These are phyloP conservation scores for Ophiostoma piceae DNA, from an alignment of 2,329 filamentous ascomycete species.

Conservation along the genomic window DNA sequence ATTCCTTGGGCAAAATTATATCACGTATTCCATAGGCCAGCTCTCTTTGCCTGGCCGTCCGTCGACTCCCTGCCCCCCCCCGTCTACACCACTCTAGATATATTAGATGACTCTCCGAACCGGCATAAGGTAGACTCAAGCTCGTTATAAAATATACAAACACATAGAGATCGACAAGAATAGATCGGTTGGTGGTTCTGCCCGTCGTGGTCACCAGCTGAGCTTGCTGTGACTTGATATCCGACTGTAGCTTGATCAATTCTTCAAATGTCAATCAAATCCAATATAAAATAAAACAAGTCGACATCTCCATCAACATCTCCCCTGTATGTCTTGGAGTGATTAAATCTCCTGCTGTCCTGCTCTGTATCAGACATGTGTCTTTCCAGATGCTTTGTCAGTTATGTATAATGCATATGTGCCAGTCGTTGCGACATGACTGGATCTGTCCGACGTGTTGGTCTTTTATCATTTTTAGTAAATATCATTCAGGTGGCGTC, in stretches of 20 bases:
- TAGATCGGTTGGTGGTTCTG: neutral
- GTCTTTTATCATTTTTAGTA: neutral
- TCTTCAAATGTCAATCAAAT: neutral
- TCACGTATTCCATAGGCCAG: neutral
- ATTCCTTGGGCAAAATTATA: no score
- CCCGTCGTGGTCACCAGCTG: neutral
- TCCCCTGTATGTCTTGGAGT: slow-evolving; percentile 9
- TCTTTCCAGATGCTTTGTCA: slow-evolving; percentile 18
- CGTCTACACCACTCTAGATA: neutral
- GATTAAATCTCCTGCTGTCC: slow-evolving; percentile 9
- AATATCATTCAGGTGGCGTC: neutral
- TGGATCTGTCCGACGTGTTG: slow-evolving; percentile 5
- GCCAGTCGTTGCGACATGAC: neutral
- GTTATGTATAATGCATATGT: slow-evolving; percentile 13
- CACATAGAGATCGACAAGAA: neutral
- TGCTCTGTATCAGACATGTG: neutral
- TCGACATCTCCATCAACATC: neutral
- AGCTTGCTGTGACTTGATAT: neutral
- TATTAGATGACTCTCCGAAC: neutral
- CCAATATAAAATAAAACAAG: neutral
- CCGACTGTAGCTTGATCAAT: neutral
- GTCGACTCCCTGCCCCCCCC: neutral
- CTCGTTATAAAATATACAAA: neutral
- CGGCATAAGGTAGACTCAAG: neutral
- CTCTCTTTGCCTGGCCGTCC: neutral